A percentile compares a stretch with the other conserved stretches of the same genome.
phyloP scores from a whole-genome alignment of 2,329 filamentous ascomycete genomes.

The Aschersonia sp. region DNA sequence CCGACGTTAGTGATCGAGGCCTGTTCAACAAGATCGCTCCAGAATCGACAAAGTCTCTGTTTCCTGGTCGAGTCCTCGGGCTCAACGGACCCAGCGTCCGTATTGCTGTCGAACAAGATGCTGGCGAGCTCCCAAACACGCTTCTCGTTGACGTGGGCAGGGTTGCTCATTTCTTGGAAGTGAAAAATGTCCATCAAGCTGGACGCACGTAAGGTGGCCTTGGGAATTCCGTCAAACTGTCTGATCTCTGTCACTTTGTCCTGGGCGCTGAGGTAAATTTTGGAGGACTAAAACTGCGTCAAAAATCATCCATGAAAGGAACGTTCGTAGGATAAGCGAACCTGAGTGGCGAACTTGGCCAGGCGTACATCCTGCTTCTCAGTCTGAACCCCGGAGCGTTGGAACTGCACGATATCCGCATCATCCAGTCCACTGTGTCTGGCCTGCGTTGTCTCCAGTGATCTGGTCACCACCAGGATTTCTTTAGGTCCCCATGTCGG shows the following conservation, averaged over 20 bases:
- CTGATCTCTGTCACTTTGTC: slow-evolving; percentile 39
- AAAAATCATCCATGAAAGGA: background rate
- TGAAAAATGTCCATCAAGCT: slow-evolving; percentile 24
- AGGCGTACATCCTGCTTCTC: slow-evolving; percentile 50
- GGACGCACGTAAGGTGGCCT: slow-evolving; percentile 29
- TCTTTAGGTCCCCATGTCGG: slow-evolving; percentile 68
- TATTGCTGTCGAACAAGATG: slow-evolving; percentile 68
- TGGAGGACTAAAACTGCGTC: slow-evolving; percentile 29
- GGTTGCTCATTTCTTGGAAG: slow-evolving; percentile 23
- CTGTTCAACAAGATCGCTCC: slow-evolving; percentile 50
- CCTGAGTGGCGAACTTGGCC: slow-evolving; percentile 44
- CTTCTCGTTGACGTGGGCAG: slow-evolving; percentile 47
- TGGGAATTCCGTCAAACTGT: slow-evolving; percentile 42
- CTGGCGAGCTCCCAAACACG: slow-evolving; percentile 75
- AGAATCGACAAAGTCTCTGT: slow-evolving; percentile 51
- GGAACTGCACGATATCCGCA: slow-evolving; percentile 17
- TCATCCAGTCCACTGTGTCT: slow-evolving; percentile 13
- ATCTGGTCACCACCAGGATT: slow-evolving; percentile 46
- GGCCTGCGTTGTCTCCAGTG: slow-evolving; percentile 22
- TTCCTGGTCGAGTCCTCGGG: slow-evolving; percentile 31
- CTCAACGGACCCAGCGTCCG: slow-evolving; percentile 23
- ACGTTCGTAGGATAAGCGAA: slow-evolving; percentile 9
- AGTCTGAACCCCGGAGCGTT: slow-evolving; percentile 38
- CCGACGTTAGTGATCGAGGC: slow-evolving; percentile 38
- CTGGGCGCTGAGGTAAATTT: slow-evolving; percentile 39